phyloP scores from a whole-genome alignment of 169 alveolate species.

The Cryptosporidium meleagridis region DNA sequence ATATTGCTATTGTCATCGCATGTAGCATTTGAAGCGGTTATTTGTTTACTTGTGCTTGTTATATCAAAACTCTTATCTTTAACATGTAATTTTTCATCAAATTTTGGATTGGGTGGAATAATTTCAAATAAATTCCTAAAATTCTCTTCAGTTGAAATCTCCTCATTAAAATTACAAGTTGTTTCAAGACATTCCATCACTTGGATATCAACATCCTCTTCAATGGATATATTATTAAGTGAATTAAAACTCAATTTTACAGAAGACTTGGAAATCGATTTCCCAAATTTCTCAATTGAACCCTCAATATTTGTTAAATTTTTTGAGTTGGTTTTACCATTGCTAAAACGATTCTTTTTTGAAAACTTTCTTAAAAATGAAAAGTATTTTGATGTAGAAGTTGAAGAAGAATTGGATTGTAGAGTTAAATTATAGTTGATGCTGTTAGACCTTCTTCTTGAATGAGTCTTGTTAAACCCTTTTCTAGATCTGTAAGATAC shows the following conservation, averaged over 20 bases:
- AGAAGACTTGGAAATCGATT: neutral
- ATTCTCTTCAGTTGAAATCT: neutral
- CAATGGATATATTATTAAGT: slow-evolving; percentile 28
- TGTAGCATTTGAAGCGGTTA: neutral
- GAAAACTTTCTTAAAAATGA: slow-evolving; percentile 20
- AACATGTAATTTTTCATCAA: neutral
- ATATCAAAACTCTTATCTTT: neutral
- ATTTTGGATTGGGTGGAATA: neutral
- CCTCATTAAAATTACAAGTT: slow-evolving; percentile 1
- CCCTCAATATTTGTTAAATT: neutral
- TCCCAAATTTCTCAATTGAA: neutral
- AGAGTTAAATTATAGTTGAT: neutral
- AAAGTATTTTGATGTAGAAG: neutral
- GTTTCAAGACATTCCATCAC: neutral
- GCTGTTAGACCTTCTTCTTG: neutral
- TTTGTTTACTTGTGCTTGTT: neutral
- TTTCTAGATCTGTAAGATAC: neutral
- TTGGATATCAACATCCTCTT: slow-evolving; percentile 23
- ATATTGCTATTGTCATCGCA: neutral
- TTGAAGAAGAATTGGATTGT: neutral
- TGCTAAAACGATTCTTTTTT: neutral
- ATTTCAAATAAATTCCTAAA: slow-evolving; percentile 1
- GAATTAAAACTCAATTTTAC: slow-evolving; percentile 13
- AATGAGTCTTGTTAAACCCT: neutral
- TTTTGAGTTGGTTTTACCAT: neutral